Base-by-base conservation (phyloP, 164 flowering plant species). In the Paratinospora sagittata region DNA sequence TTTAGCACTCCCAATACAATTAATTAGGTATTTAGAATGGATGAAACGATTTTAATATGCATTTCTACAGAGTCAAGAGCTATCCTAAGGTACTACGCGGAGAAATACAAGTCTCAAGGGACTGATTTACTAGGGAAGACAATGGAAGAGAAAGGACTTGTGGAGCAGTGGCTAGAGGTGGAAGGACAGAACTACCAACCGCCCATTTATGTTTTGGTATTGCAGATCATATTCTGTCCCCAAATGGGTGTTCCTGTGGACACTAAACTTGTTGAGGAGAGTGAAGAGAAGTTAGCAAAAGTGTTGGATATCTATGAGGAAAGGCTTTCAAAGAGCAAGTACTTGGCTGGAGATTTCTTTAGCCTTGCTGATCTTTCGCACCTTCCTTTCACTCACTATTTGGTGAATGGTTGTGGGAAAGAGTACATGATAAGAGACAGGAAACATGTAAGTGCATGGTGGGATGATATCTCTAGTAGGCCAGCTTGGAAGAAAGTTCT, bases 291-390 rank as follows among this genome's bases (percentile, higher is more conserved):
- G 73, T 87, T 85, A 21, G 79, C 34, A 3, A 71, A 77, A 30
- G 87, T 82, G 52, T 64, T 85, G 69, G 90, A 84, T 36, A 47
- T 87, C 26, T 84, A 85, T 52, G 87, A 87, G 72, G 83, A 82
- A 71, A 78, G 82, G 76, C 86, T 85, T 34, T 73, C 86, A 1
- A 72, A 75, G 66, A 81, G 81, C 80, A 81, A 83, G 62, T 87
- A 85, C 79, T 75, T 87, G 70, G 91, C 85, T 30, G 88, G 89
- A 21, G 85, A 87, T 63, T 83, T 83, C 79, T 82, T 78, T 49
- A 85, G 86, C 74, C 75, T 87, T 23, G 88, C 89, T 63, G 91
- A 85, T 69, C 82, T 85, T 0, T 76, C 83, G 65, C 85, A 84
- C 76, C 76, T 87, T 13, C 88, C 91, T 0, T 84, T 82, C 71